Evolutionary conservation across 495 filamentous ascomycete genomes (phyloP), one percentile per base, ranked within the genome.

Genomic region (Physcia stellaris): DNA sequence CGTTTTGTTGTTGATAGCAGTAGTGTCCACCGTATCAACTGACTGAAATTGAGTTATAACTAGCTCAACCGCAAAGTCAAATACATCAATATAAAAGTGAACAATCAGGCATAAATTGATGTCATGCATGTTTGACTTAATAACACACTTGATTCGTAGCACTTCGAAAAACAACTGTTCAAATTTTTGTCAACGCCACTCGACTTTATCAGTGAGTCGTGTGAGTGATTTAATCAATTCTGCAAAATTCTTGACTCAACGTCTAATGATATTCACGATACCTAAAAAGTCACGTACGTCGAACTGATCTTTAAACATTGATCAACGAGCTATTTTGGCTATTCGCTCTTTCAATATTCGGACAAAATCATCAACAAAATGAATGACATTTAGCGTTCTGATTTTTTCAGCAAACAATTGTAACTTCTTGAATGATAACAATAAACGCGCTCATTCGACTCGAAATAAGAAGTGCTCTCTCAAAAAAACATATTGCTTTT

Each of bases 391-490:
- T 5, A 45, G 23, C 1, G 4, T 6, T 4, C 34, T 40, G 16
- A 45, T 45, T 9, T 13, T 2, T 0, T 27, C 2, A 2, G 3
- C 5, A n/a, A 45, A 45, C 17, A 40, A 7, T 6, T 30, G 10
- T 17, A 45, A n/a, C 16, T 40, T 45, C 6, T 40, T 35, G 17
- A 45, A 45, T 0, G 10, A 45, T 22, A 45, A 17, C 11, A 2
- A 2, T 11, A 45, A 6, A 12, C 24, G 10, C 3, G 12, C 2
- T 12, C 19, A 41, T 18, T 45, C 16, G 6, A 45, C 13, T 12
- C 6, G n/a, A 17, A 20, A 11, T 6, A 45, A 19, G 13, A 45
- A 45, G 12, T 45, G 20, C 11, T 45, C 9, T 12, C 60, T 60
- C n/a, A n/a, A n/a, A n/a, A n/a, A n/a, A n/a, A n/a, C n/a, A n/a